Evolutionary conservation across 768 basidiomycete genomes (phyloP), one percentile per base, ranked within the genome.

Genomic region (Podaxis sp.): DNA sequence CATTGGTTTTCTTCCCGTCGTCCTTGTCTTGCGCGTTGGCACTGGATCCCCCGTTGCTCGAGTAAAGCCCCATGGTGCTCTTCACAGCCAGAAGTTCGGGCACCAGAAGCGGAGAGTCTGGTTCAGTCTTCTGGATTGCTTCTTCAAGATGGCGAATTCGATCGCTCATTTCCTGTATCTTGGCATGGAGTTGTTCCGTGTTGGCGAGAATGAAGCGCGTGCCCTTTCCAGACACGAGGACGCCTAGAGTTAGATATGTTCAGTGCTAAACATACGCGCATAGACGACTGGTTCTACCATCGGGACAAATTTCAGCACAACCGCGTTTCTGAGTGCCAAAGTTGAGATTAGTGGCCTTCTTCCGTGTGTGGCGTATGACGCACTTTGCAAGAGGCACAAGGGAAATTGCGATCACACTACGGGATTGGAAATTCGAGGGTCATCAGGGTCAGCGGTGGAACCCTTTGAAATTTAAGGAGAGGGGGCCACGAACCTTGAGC

Each of bases 131-230:
- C 49, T 66, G 71, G 24, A 88, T 72, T 3, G 84, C 84, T 54
- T 85, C 85, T 68, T 88, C 86, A 49, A 88, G 80, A 57, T 79
- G 74, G 63, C 85, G 82, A 67, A 88, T 87, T 47, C 86, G 82
- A 63, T 84, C 82, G 69, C 85, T 85, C 85, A 88, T 87, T 64
- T 85, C 82, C 47, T 84, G 82, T 7, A 88, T 88, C 72, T 86
- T 88, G 22, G 76, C 70, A 65, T 88, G 87, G 12, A 87, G 76
- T 66, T 86, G 85, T 67, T 87, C 86, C 11, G 86, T 86, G 68
- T 86, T 86, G 55, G 86, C 86, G 55, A 88, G 80, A 67, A 87
- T 85, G 64, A 87, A 87, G 70, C 85, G 83, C 58, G 85, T 86
- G 57, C 85, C 85, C 70, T 85, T 86, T 37, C 85, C 85, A 43